Evolutionary conservation across 345 rosid species (phyloP), one percentile per base, ranked within the genome.

Genomic region (thale cress (Arabidopsis thaliana)): DNA sequence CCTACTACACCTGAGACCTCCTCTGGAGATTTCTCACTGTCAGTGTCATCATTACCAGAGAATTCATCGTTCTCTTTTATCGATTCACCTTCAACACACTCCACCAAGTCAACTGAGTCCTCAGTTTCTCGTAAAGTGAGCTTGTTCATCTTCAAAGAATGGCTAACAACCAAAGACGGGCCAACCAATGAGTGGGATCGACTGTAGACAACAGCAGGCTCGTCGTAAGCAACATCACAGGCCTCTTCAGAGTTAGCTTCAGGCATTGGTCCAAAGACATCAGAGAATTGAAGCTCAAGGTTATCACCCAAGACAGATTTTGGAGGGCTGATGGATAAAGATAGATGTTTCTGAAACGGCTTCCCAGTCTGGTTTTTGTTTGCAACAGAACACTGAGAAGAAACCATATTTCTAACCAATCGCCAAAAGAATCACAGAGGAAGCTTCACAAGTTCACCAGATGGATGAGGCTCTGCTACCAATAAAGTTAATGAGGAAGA

Each of bases 131-230:
- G 61, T 57, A 89, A 75, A 48, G 83, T 79, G 64, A 88, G 91
- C 81, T 82, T 90, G 82, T 80, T 90, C 36, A 88, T 78, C 82
- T 87, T 89, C 77, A 78, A 62, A 9, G 91, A 88, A 60, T 14
- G 85, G 78, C 83, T 66, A 44, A 76, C 84, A 62, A 69, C 80
- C 5, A 91, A 81, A 72, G 96, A 88, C 10, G 98, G 95, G 33
- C 96, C 98, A 59, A 90, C 89, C 65, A 87, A 72, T 42, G 98
- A 90, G 78, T 87, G 98, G 1, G 98, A 93, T 23, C 91, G 83
- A 74, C 68, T 88, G 75, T 82, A 62, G 70, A 93, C 84, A 71
- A 86, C 86, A 79, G 77, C 79, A 23, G 98, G 96, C 62, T 83
- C 90, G 23, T 88, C 84, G 69, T 80, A 87, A 55, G 60, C 14